Conservation (phyloP, 108 stramenopile species). For the Schizochytrium sp. region DNA sequence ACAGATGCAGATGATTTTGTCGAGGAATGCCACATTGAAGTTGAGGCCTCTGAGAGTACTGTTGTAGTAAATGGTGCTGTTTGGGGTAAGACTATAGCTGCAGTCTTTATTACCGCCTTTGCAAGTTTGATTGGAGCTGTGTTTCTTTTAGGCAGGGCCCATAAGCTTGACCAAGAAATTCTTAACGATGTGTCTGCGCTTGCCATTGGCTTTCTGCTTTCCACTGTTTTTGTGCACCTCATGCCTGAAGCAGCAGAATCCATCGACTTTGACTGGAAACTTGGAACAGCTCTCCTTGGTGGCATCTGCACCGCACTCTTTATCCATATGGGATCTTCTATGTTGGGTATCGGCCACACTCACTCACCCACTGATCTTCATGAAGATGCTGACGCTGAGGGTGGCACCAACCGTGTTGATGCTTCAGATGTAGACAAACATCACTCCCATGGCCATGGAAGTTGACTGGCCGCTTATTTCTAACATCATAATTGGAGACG, state of each 20-base stretch:
- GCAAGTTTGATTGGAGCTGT: not conserved
- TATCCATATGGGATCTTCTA: not conserved
- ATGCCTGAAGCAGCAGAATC: not conserved
- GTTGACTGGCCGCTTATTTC: not conserved
- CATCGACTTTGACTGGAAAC: not conserved
- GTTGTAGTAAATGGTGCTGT: not conserved
- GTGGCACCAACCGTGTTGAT: not conserved
- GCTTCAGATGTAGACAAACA: not conserved
- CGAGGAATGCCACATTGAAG: conserved; percentile 1
- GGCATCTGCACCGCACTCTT: conserved; percentile 35
- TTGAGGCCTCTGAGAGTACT: not conserved
- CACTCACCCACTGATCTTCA: not conserved
- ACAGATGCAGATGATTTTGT: not conserved
- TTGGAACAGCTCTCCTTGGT: conserved; percentile 24
- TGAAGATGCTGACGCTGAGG: not conserved
- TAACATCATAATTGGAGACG: conserved; percentile 49
- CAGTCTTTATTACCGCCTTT: not conserved
- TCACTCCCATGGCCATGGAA: not conserved
- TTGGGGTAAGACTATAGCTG: conserved; percentile 46
- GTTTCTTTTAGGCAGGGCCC: not conserved
- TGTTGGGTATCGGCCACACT: not conserved
- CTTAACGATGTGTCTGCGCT: conserved; percentile 2
- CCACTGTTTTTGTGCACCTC: conserved; percentile 44
- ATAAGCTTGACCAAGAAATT: not conserved
- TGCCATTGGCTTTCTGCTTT: conserved; percentile 26